A percentile compares a stretch with the other conserved stretches of the same genome.
phyloP scores from a whole-genome alignment of 768 basidiomycete species.

The Russula sp. region DNA sequence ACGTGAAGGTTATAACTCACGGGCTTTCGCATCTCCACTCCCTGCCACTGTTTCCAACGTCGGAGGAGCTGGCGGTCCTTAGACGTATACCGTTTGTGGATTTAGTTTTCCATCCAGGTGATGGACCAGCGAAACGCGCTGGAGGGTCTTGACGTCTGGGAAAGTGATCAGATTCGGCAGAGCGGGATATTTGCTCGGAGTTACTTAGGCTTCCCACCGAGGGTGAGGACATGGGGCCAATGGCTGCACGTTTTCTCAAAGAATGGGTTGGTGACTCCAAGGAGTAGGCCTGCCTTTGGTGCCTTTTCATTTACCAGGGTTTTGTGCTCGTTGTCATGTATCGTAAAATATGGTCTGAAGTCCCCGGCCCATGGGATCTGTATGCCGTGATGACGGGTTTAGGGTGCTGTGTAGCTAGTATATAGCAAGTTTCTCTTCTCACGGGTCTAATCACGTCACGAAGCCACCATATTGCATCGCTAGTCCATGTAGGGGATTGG shows the following conservation, averaged over 20 bases:
- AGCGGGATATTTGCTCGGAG: constrained; percentile 35
- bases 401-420: neutral
- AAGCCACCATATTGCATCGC: constrained; percentile 91
- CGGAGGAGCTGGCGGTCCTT: constrained; percentile 78
- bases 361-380: constrained; percentile 84
- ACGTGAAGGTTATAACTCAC: constrained; percentile 43
- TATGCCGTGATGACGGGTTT: neutral
- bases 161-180: neutral
- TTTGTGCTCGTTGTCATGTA: constrained; percentile 85
- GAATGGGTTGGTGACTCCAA: constrained; percentile 89
- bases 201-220: constrained; percentile 51
- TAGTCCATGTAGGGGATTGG: constrained; percentile 72
- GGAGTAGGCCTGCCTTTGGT: constrained; percentile 70
- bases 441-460: constrained; percentile 84
- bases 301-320: constrained; percentile 75
- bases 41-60: constrained; percentile 60
- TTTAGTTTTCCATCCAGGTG: constrained; percentile 73
- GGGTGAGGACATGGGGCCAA: constrained; percentile 81
- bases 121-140: constrained; percentile 44
- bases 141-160: neutral
- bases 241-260: constrained; percentile 75
- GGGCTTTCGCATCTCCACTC: constrained; percentile 45
- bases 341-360: constrained; percentile 92
- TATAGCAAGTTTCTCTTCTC: constrained; percentile 35
- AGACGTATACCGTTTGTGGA: constrained; percentile 82